Conservation (phyloP, 139 green algal genomes). For the Astrephomene gubernaculifera region DNA sequence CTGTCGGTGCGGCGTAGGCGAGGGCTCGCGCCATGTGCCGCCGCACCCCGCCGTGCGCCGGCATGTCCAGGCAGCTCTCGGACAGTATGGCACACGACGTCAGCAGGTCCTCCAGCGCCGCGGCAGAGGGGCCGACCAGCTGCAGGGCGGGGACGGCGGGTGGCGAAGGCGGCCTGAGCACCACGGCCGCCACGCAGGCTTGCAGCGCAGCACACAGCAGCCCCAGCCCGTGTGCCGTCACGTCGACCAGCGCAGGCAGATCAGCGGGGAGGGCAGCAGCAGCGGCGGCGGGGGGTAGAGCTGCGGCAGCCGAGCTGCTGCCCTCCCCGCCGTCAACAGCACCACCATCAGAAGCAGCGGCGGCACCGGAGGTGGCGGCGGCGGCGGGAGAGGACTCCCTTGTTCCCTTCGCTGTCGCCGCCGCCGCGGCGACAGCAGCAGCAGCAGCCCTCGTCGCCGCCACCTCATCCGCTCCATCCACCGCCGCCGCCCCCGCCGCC, state of each 20-base stretch:
- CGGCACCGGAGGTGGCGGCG: too few species aligned
- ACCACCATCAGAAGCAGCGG: not conserved
- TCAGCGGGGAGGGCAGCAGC: not conserved
- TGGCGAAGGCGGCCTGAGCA: not conserved
- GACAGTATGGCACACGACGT: not conserved
- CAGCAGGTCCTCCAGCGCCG: not conserved
- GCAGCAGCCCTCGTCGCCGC: not conserved
- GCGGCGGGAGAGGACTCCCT: too few species aligned
- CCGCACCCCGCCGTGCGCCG: not conserved
- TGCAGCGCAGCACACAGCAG: slow-evolving; percentile 1
- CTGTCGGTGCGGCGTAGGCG: not conserved
- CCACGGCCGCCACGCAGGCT: not conserved
- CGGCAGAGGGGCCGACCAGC: not conserved
- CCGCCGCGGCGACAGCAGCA: not conserved
- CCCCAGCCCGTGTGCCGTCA: slow-evolving; percentile 17
- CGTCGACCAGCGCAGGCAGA: slow-evolving; percentile 3
- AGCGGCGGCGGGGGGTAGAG: too few species aligned
- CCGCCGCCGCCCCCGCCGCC: slow-evolving; percentile 6
- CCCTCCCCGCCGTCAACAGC: too few species aligned
- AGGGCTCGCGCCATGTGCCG: slow-evolving; percentile 23
- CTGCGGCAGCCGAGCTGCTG: not conserved
- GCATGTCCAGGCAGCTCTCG: not conserved
- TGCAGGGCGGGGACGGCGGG: not conserved
- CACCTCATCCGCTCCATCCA: not conserved
- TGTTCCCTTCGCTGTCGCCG: too few species aligned